These are phyloP conservation scores for Alternaria novae-zelandiae DNA, from an alignment of 2,329 filamentous ascomycete species.

Conservation along the genomic window DNA sequence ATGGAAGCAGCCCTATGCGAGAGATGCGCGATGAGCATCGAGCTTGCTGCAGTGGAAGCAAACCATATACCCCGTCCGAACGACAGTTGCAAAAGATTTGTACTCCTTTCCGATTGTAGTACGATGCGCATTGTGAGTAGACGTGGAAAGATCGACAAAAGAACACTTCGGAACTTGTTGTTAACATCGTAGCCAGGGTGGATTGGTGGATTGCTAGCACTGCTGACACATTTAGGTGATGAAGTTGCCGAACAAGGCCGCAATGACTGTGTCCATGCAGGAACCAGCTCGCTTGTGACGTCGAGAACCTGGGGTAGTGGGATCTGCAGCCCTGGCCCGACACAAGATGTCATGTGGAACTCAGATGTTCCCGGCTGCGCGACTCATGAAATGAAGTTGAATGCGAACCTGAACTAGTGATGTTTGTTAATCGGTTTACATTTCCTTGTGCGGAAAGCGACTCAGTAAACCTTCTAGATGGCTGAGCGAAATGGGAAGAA, in stretches of 20 bases:
- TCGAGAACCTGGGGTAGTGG: background rate
- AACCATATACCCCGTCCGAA: background rate
- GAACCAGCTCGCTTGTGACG: conserved; percentile 5
- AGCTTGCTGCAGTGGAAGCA: background rate
- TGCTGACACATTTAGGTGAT: background rate
- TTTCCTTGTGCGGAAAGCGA: background rate
- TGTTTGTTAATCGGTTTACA: background rate
- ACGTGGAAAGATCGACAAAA: background rate
- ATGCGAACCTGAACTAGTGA: background rate
- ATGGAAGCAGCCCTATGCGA: background rate
- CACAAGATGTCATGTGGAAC: background rate
- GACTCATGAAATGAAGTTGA: background rate
- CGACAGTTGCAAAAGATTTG: background rate
- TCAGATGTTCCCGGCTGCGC: background rate
- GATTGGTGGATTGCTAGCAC: background rate
- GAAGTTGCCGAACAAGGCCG: background rate
- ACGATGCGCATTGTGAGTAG: background rate
- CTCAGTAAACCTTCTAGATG: background rate
- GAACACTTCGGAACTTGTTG: background rate
- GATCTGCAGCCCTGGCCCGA: background rate
- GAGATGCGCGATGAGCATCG: background rate
- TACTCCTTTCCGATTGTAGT: background rate
- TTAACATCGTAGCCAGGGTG: background rate
- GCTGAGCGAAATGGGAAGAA: background rate
- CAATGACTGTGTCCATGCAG: background rate